Evolutionary conservation across 1,284 basidiomycete species (phyloP).

Genomic region (Quambalaria eucalypti): DNA sequence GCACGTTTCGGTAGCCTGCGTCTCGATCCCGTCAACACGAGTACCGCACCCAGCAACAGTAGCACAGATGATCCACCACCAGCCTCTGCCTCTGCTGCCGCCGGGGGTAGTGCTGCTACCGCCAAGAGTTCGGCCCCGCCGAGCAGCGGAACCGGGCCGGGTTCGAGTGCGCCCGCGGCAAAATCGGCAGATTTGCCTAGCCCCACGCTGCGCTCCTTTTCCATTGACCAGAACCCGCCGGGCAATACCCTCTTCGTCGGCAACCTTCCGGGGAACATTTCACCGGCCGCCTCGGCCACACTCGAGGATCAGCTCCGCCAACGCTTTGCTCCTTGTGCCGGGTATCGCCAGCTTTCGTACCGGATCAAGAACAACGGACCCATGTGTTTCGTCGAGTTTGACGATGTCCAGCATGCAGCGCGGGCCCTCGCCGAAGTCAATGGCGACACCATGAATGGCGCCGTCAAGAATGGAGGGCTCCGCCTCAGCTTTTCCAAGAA

Average conservation of each 20-base stretch:
- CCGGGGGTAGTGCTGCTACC: too few species aligned
- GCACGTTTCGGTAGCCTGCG: conserved; percentile 25
- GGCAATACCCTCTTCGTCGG: conserved; percentile 38
- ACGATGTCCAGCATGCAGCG: conserved; percentile 74
- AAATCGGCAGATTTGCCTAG: conserved; percentile 19
- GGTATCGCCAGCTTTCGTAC: conserved; percentile 85
- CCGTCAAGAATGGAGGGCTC: conserved; percentile 81
- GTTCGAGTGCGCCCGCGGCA: too few species aligned
- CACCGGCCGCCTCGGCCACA: conserved; percentile 52
- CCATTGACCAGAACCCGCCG: conserved; percentile 33
- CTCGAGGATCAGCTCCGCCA: conserved; percentile 75
- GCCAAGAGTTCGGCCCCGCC: too few species aligned
- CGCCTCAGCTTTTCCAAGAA: conserved; percentile 66
- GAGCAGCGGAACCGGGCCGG: too few species aligned
- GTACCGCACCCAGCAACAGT: too few species aligned
- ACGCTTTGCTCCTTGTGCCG: conserved; percentile 67
- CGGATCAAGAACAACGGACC: conserved; percentile 90
- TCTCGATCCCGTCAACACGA: conserved; percentile 21
- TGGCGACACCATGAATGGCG: conserved; percentile 76
- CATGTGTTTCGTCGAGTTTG: conserved; percentile 88
- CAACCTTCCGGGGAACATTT: conserved; percentile 28
- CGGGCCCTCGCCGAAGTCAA: conserved; percentile 79
- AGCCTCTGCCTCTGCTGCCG: too few species aligned
- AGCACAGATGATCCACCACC: too few species aligned
- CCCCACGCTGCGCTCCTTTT: conserved; percentile 23